Percentiles rank a stretch among this genome's conserved stretches.
Conservation (phyloP, 2,329 filamentous ascomycete genomes). For the Lachnellula cervina region DNA sequence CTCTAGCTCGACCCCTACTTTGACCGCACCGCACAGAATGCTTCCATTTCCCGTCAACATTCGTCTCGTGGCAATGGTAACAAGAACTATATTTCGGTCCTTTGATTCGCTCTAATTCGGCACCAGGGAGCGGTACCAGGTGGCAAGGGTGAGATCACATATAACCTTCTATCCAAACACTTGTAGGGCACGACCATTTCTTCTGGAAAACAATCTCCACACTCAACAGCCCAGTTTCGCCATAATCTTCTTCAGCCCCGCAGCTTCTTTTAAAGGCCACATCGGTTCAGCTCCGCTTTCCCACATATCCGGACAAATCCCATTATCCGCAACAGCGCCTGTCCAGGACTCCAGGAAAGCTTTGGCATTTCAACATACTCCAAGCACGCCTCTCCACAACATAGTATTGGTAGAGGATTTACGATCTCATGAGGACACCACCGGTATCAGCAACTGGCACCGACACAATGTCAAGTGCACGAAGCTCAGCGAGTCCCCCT, state of each 20-base stretch:
- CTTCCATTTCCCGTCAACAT: too few relatives aligned
- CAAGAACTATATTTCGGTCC: too few relatives aligned
- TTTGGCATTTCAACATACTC: background rate
- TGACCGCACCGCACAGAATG: too few relatives aligned
- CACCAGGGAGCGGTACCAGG: background rate
- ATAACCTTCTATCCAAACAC: background rate
- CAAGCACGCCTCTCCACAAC: too few relatives aligned
- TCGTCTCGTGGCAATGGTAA: too few relatives aligned
- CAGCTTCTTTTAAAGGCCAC: background rate
- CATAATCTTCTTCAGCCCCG: background rate
- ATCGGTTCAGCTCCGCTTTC: background rate
- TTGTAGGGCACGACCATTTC: background rate
- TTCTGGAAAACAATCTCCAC: background rate
- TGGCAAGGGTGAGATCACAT: background rate
- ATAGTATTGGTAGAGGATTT: conserved; percentile 1
- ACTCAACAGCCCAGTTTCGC: background rate
- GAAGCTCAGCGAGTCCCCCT: conserved; percentile 13
- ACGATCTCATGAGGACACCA: conserved; percentile 1
- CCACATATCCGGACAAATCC: background rate
- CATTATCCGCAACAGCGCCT: background rate
- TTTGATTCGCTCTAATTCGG: too few relatives aligned
- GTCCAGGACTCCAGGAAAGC: background rate
- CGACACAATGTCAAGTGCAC: conserved; percentile 11
- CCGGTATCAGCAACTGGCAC: conserved; percentile 3
- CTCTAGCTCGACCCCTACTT: too few relatives aligned